Conservation (phyloP, 805 yeast species). For the Monosporozyma aquatica region DNA sequence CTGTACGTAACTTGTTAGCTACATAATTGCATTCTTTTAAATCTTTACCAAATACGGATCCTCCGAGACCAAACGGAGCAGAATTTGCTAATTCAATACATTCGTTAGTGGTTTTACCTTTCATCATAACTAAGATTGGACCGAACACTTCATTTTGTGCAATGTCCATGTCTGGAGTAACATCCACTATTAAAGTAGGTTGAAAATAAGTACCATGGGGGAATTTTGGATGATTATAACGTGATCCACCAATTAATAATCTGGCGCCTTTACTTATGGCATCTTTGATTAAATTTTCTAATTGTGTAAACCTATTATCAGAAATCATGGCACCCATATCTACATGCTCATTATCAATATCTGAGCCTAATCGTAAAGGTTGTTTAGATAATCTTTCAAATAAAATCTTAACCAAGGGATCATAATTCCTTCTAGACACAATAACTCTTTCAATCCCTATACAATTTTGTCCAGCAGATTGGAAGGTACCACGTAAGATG, state of each 20-base stretch:
- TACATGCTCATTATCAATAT: slow-evolving; percentile 57
- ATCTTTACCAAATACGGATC: slow-evolving; percentile 73
- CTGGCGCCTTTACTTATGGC: slow-evolving; percentile 80
- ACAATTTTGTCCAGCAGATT: slow-evolving; percentile 96
- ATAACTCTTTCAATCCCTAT: slow-evolving; percentile 94
- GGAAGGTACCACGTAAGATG: slow-evolving; percentile 91
- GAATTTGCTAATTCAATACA: slow-evolving; percentile 74
- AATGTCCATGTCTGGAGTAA: slow-evolving; percentile 63
- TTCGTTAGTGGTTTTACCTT: slow-evolving; percentile 54
- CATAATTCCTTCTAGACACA: slow-evolving; percentile 64
- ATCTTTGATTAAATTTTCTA: slow-evolving; percentile 59
- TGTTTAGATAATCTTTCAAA: slow-evolving; percentile 42
- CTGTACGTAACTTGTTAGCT: slow-evolving; percentile 59
- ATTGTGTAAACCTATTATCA: slow-evolving; percentile 56
- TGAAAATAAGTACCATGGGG: slow-evolving; percentile 91
- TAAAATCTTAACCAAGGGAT: slow-evolving; percentile 47
- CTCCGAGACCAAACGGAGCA: slow-evolving; percentile 85
- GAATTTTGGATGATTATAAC: slow-evolving; percentile 78
- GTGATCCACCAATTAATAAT: slow-evolving; percentile 70
- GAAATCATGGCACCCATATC: slow-evolving; percentile 96
- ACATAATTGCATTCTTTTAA: slow-evolving; percentile 50
- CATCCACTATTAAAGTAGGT: slow-evolving; percentile 84
- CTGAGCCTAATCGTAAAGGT: slow-evolving; percentile 71
- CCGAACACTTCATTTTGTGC: slow-evolving; percentile 93
- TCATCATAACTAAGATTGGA: slow-evolving; percentile 75